A percentile compares a stretch with the other conserved stretches of the same genome.
phyloP scores from a whole-genome alignment of 2,329 filamentous ascomycete species.

The Pleoardoris graminearum region DNA sequence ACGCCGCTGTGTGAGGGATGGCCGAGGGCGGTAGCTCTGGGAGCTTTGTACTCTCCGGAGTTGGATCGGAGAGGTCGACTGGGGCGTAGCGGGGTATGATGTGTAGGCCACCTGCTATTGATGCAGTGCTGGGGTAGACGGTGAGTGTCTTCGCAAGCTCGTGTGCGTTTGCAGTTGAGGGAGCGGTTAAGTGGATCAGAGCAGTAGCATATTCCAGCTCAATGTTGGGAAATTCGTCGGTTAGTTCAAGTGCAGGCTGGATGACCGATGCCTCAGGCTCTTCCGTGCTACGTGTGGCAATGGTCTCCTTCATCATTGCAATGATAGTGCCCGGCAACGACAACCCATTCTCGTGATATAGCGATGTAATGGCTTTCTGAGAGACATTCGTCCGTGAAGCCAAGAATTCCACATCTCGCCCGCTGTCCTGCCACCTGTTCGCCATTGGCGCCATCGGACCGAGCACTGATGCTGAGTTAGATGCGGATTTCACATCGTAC shows the following conservation, averaged over 20 bases:
- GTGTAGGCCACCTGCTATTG: slow-evolving; percentile 47
- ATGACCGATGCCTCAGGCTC: slow-evolving; percentile 50
- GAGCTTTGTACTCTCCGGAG: slow-evolving; percentile 30
- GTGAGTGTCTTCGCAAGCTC: slow-evolving; percentile 62
- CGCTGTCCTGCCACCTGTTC: slow-evolving; percentile 64
- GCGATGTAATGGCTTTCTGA: slow-evolving; percentile 54
- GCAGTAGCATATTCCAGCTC: slow-evolving; percentile 54
- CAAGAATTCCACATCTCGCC: slow-evolving; percentile 64
- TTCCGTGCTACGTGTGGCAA: slow-evolving; percentile 43
- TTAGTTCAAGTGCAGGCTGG: slow-evolving; percentile 58
- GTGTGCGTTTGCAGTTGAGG: slow-evolving; percentile 60
- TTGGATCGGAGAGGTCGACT: slow-evolving; percentile 42
- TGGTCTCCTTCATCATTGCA: slow-evolving; percentile 55
- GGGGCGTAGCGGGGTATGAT: slow-evolving; percentile 54
- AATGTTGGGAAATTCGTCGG: slow-evolving; percentile 58
- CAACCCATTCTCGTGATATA: slow-evolving; percentile 62
- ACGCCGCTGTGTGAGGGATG: slow-evolving; percentile 44
- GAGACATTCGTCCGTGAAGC: slow-evolving; percentile 55
- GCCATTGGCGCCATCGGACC: slow-evolving; percentile 14
- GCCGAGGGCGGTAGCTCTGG: slow-evolving; percentile 34
- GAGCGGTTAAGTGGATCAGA: slow-evolving; percentile 60
- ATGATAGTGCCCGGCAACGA: slow-evolving; percentile 60
- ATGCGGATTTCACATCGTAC: slow-evolving; percentile 24
- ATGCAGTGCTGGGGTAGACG: slow-evolving; percentile 35
- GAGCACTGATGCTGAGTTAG: slow-evolving; percentile 29